Evolutionary conservation across 192 early-diverging fungal genomes (phyloP).

Genomic region (Pecoramyces ruminantium): DNA sequence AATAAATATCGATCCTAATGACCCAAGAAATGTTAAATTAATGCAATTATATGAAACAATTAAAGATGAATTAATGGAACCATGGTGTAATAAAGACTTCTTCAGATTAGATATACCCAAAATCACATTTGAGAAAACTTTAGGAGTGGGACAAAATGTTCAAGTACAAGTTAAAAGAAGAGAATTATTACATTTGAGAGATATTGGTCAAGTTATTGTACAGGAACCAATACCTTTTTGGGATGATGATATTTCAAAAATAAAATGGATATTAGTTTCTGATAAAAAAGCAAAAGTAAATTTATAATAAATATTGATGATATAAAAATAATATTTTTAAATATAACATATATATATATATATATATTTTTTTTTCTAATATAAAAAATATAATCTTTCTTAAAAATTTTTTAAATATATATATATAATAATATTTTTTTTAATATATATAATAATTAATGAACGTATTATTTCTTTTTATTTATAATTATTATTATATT

Average conservation of each 20-base stretch:
- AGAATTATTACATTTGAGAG: background rate
- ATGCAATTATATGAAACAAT: conserved; percentile 6
- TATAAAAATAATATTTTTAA: no score
- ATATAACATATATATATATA: no score
- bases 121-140: conserved; percentile 8
- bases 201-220: background rate
- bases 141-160: conserved; percentile 19
- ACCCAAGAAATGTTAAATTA: conserved; percentile 19
- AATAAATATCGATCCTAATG: conserved; percentile 21
- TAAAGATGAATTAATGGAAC: conserved; percentile 3
- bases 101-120: conserved; percentile 21
- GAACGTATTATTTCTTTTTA: no score
- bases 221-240: background rate
- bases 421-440: no score
- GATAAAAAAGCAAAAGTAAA: background rate
- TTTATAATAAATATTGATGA: no score
- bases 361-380: no score
- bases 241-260: background rate
- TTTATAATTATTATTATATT: no score
- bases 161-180: background rate
- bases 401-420: no score
- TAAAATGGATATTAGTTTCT: background rate
- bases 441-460: no score
- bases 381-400: no score
- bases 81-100: conserved; percentile 11